These are phyloP conservation scores for Hymenoscyphus linearis DNA, from an alignment of 2,329 filamentous ascomycete species.

Conservation along the genomic window DNA sequence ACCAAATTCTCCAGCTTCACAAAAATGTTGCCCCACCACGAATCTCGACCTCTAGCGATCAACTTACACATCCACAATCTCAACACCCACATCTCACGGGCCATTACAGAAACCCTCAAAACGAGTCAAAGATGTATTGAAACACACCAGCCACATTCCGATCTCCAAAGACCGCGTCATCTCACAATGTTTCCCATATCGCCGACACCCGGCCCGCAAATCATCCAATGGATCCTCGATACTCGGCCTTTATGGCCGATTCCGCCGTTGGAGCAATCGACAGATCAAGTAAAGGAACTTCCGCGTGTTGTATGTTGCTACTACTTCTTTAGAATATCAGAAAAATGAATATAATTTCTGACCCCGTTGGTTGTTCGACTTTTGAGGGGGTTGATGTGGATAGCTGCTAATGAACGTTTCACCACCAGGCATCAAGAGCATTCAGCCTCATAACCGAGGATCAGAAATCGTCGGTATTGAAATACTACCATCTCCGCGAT, in stretches of 20 bases:
- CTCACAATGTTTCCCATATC: background rate
- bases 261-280: conserved; percentile 32
- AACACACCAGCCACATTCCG: background rate
- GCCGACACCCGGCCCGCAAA: conserved; percentile 20
- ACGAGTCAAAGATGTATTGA: background rate
- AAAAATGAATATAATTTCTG: background rate
- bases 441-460: conserved; percentile 46
- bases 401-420: background rate
- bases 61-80: too few relatives aligned
- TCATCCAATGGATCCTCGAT: conserved; percentile 59
- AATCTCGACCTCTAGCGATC: too few relatives aligned
- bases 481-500: conserved; percentile 63
- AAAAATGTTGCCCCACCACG: too few relatives aligned
- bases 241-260: conserved; percentile 54
- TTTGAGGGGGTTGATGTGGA: too few relatives aligned
- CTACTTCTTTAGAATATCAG: background rate
- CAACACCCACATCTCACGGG: too few relatives aligned
- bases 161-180: background rate
- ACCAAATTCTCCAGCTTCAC: too few relatives aligned
- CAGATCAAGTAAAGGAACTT: conserved; percentile 34
- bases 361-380: too few relatives aligned
- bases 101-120: too few relatives aligned
- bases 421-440: conserved; percentile 45
- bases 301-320: conserved; percentile 23
- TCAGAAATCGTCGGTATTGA: conserved; percentile 53